These are phyloP conservation scores for Sphagnum fallax DNA, from an alignment of 228 moss, liverwort and hornwort genomes.

Conservation along the genomic window DNA sequence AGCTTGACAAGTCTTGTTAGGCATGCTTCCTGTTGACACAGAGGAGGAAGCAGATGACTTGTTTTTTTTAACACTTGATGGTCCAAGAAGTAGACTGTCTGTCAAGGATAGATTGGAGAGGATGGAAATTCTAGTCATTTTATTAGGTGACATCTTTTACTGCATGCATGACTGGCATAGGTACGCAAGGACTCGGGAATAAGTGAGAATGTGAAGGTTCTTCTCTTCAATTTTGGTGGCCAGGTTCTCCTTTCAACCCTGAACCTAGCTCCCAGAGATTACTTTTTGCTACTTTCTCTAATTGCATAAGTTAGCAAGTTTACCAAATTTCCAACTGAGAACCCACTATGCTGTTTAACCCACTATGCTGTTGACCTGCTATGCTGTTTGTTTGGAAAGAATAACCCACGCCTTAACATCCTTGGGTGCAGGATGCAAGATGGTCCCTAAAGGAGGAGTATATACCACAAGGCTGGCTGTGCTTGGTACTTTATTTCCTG, in stretches of 20 bases:
- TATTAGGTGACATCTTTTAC: too few relatives aligned
- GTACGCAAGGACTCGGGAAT: slow-evolving; percentile 68
- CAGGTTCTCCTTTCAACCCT: slow-evolving; percentile 31
- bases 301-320: too few relatives aligned
- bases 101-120: too few relatives aligned
- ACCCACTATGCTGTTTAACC: too few relatives aligned
- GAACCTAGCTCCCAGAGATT: background rate
- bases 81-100: background rate
- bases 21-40: background rate
- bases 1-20: background rate
- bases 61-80: too few relatives aligned
- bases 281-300: too few relatives aligned
- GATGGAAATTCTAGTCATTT: too few relatives aligned
- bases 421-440: slow-evolving; percentile 47
- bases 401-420: too few relatives aligned
- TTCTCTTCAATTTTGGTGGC: slow-evolving; percentile 92
- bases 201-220: slow-evolving; percentile 44
- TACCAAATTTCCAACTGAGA: too few relatives aligned
- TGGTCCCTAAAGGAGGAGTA: slow-evolving; percentile 76
- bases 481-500: slow-evolving; percentile 44
- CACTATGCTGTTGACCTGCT: too few relatives aligned
- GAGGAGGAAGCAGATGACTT: background rate
- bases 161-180: slow-evolving; percentile 17
- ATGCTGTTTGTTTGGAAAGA: too few relatives aligned
- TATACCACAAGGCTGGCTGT: slow-evolving; percentile 74